Evolutionary conservation across 148 eudicot species (phyloP).

Genomic region (Persicaria tinctoria): DNA sequence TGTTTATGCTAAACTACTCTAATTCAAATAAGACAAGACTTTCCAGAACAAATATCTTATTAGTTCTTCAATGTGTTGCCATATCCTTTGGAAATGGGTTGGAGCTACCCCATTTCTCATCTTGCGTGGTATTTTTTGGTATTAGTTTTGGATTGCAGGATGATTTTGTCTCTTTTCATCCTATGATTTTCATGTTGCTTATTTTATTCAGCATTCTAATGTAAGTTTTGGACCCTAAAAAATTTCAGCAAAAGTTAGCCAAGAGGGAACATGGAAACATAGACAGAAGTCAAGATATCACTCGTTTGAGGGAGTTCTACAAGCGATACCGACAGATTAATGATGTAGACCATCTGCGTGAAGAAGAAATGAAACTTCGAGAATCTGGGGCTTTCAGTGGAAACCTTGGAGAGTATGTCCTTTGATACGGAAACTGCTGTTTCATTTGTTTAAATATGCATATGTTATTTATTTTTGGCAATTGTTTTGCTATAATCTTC

Average conservation of each 20-base stretch:
- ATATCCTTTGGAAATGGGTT: not conserved
- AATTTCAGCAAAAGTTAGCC: constrained; percentile 88
- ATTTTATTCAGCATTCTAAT: not conserved
- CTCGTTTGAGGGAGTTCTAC: constrained; percentile 85
- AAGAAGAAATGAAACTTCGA: constrained; percentile 83
- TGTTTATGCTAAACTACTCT: not conserved
- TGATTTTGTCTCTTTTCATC: constrained; percentile 1
- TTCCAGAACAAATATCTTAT: not conserved
- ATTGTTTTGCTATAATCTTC: not conserved
- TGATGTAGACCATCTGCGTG: constrained; percentile 71
- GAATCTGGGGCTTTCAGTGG: constrained; percentile 79
- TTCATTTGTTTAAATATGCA: not conserved
- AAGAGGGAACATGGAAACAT: constrained; percentile 87
- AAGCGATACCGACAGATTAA: constrained; percentile 61
- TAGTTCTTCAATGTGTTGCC: not conserved
- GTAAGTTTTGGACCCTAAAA: not conserved
- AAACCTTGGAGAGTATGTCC: constrained; percentile 84
- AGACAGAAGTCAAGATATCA: constrained; percentile 90
- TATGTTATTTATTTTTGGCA: not conserved
- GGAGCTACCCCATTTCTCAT: not conserved
- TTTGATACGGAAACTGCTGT: not conserved
- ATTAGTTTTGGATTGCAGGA: not conserved
- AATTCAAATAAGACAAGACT: not conserved
- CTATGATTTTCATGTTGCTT: not conserved
- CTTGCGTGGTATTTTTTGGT: not conserved